Conservation (phyloP, 305 asterid species). For the Solanum hybrid region DNA sequence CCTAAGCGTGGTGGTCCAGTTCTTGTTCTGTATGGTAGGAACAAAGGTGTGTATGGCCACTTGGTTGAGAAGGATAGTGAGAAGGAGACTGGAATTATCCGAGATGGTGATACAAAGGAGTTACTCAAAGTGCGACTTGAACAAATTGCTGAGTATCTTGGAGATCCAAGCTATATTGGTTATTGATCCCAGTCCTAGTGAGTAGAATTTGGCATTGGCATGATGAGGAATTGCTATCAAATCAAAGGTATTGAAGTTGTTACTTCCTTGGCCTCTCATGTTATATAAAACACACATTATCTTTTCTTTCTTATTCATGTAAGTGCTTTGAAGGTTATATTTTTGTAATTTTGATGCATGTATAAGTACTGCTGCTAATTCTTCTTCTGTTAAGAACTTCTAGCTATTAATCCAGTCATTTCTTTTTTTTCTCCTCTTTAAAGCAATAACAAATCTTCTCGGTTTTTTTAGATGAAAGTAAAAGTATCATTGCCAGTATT, state of each 20-base stretch:
- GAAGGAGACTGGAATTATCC: constrained; percentile 54
- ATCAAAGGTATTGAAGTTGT: not conserved
- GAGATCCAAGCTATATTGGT: constrained; percentile 77
- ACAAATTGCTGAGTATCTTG: constrained; percentile 81
- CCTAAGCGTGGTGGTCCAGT: constrained; percentile 84
- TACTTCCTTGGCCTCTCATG: not conserved
- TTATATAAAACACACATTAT: not conserved
- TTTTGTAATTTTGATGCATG: not conserved
- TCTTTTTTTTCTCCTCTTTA: not conserved
- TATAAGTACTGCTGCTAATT: not conserved
- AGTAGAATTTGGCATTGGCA: not conserved
- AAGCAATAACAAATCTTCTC: not conserved
- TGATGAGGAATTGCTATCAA: not conserved
- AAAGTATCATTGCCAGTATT: not conserved
- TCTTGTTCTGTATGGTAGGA: constrained; percentile 49
- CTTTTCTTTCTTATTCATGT: not conserved
- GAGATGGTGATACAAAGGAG: constrained; percentile 66
- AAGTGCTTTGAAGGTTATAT: not conserved
- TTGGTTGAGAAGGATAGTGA: constrained; percentile 58
- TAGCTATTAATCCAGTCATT: not conserved
- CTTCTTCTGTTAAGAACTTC: not conserved
- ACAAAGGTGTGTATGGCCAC: constrained; percentile 71
- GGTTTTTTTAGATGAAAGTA: not conserved
- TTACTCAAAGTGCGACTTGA: constrained; percentile 60
- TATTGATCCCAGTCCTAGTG: constrained; percentile 24